Conservation (phyloP, 371 early-diverging fungal genomes). For the Dinochytrium kinnereticum region DNA sequence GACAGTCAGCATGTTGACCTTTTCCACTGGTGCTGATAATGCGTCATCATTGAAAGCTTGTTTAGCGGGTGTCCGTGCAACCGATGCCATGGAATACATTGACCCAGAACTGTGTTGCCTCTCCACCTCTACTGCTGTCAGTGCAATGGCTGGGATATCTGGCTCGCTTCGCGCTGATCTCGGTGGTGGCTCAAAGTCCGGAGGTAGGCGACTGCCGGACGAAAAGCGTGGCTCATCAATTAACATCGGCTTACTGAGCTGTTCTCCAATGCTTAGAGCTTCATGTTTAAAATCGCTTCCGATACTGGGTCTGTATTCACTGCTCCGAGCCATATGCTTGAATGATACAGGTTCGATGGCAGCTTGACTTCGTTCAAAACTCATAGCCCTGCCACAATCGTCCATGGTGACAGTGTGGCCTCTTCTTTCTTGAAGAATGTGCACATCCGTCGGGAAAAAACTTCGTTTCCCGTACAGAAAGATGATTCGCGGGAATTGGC, state of each 20-base stretch:
- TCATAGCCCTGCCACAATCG: too few species aligned
- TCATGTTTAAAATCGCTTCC: too few species aligned
- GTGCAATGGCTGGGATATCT: constrained; percentile 9
- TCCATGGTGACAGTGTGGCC: too few species aligned
- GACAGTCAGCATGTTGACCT: constrained; percentile 24
- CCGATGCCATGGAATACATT: constrained; percentile 18
- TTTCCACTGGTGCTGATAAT: not conserved
- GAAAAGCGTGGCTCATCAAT: not conserved
- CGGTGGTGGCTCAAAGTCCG: not conserved
- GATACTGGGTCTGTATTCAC: too few species aligned
- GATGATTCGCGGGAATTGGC: constrained; percentile 56
- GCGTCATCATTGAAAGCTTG: not conserved
- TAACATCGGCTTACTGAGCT: too few species aligned
- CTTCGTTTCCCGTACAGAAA: constrained; percentile 48
- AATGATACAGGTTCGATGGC: too few species aligned
- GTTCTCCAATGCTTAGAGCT: too few species aligned
- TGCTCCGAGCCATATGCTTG: too few species aligned
- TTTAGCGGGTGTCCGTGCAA: constrained; percentile 6
- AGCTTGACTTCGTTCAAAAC: too few species aligned
- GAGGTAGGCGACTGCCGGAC: not conserved
- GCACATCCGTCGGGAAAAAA: constrained; percentile 62
- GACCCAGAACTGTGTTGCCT: constrained; percentile 17
- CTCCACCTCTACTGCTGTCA: not conserved
- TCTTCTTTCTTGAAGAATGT: constrained; percentile 65
- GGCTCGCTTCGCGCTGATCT: constrained; percentile 4